Percentiles rank a stretch among this genome's conserved stretches.
These are phyloP conservation scores for Trichoderma sp. DNA, from an alignment of 2,329 filamentous ascomycete species.

Conservation along the genomic window DNA sequence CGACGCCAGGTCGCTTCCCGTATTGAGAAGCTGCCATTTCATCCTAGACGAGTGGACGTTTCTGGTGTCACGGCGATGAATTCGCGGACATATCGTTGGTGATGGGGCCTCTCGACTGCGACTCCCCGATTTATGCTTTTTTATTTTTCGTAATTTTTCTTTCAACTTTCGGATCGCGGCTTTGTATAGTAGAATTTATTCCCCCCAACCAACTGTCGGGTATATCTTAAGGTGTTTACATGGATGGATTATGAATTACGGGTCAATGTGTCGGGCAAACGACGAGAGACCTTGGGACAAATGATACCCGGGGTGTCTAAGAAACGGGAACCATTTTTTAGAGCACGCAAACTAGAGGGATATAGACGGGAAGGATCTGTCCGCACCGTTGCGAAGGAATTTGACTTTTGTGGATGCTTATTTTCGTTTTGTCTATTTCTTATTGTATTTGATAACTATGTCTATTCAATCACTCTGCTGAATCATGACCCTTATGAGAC, in stretches of 20 bases:
- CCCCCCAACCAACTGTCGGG: background rate
- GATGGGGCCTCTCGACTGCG: conserved; percentile 8
- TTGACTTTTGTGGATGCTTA: background rate
- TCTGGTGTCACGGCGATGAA: conserved; percentile 23
- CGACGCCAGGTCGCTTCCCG: background rate
- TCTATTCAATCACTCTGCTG: background rate
- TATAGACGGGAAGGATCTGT: conserved; percentile 23
- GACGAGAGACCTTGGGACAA: conserved; percentile 8
- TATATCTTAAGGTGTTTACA: conserved; percentile 15
- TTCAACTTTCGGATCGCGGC: background rate
- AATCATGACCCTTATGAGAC: background rate
- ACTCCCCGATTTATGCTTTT: background rate
- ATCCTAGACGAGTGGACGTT: conserved; percentile 10
- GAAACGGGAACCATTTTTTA: conserved; percentile 18
- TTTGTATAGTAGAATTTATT: conserved; percentile 14
- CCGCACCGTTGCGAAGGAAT: conserved; percentile 15
- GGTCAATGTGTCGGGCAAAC: conserved; percentile 15
- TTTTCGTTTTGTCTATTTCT: background rate
- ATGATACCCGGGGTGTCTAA: conserved; percentile 19
- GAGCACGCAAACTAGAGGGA: conserved; percentile 21
- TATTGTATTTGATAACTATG: background rate
- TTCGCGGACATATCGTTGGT: conserved; percentile 27
- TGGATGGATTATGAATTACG: conserved; percentile 24
- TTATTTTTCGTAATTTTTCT: background rate
- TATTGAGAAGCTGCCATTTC: conserved; percentile 16